phyloP scores from a whole-genome alignment of 129 eudicot species.

The Chrysanthemum seticuspe region DNA sequence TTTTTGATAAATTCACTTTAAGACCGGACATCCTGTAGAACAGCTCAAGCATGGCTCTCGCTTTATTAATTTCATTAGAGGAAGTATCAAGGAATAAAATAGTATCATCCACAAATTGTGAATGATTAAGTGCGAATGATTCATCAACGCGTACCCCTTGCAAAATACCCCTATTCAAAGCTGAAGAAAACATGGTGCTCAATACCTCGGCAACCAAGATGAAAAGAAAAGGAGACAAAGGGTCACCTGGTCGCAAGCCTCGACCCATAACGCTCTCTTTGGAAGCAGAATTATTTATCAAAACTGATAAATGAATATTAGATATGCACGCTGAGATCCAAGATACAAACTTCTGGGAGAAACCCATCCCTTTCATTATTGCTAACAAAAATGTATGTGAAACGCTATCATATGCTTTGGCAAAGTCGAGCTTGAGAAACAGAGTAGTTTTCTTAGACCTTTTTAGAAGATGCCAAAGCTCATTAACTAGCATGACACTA shows the following conservation, averaged over 20 bases:
- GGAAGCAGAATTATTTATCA: background rate
- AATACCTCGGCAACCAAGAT: background rate
- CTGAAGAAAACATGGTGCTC: background rate
- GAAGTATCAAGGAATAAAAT: background rate
- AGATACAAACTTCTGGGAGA: too few relatives aligned
- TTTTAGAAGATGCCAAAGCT: too few relatives aligned
- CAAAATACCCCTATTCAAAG: background rate
- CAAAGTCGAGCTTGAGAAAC: too few relatives aligned
- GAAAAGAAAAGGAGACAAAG: background rate
- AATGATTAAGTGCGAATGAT: background rate
- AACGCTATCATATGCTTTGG: too few relatives aligned
- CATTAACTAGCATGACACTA: too few relatives aligned
- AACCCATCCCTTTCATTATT: too few relatives aligned
- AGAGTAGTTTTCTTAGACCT: too few relatives aligned
- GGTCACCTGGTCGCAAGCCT: background rate
- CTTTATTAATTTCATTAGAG: background rate
- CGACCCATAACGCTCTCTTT: background rate
- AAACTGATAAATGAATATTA: background rate
- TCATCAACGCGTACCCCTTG: background rate
- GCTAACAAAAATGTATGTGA: too few relatives aligned
- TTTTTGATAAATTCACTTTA: background rate
- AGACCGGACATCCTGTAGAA: background rate
- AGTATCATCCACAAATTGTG: background rate
- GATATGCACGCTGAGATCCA: too few relatives aligned
- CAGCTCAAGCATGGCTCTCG: background rate